Conservation (phyloP, 1,139 yeast species). For the Eremothecium sinecaudum region DNA sequence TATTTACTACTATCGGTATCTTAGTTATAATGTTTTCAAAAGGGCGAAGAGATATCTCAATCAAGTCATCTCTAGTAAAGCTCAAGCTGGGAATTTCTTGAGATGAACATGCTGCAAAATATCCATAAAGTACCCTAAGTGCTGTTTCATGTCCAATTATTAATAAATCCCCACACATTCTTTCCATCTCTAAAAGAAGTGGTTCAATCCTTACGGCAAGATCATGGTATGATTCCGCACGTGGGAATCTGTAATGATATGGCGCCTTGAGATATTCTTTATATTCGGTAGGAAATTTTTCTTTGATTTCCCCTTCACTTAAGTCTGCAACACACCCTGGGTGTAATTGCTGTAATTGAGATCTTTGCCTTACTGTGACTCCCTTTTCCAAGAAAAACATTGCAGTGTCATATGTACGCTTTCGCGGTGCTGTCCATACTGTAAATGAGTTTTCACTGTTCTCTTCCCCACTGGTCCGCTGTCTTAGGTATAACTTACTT, state of each 20-base stretch:
- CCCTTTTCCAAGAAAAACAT: slow-evolving; percentile 51
- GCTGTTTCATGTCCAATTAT: slow-evolving; percentile 92
- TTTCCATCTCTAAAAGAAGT: slow-evolving; percentile 80
- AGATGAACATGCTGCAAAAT: slow-evolving; percentile 85
- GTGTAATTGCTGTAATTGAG: slow-evolving; percentile 77
- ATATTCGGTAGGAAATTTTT: slow-evolving; percentile 60
- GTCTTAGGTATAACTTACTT: slow-evolving; percentile 22
- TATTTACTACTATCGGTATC: slow-evolving; percentile 35
- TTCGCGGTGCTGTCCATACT: slow-evolving; percentile 89
- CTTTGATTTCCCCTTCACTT: slow-evolving; percentile 48
- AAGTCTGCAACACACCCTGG: slow-evolving; percentile 83
- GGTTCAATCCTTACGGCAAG: slow-evolving; percentile 93
- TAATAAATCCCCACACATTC: slow-evolving; percentile 78
- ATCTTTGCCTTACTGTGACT: slow-evolving; percentile 59
- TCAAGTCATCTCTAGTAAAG: slow-evolving; percentile 73
- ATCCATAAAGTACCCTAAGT: slow-evolving; percentile 81
- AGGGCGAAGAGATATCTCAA: slow-evolving; percentile 82
- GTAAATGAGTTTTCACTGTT: slow-evolving; percentile 38
- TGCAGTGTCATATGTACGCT: slow-evolving; percentile 75
- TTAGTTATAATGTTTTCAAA: slow-evolving; percentile 66
- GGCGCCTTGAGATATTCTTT: slow-evolving; percentile 64
- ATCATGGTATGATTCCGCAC: slow-evolving; percentile 94
- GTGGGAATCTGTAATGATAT: slow-evolving; percentile 82
- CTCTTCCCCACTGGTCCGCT: slow-evolving; percentile 30
- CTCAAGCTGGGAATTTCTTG: slow-evolving; percentile 71